Evolutionary conservation across 2,329 filamentous ascomycete species (phyloP).

Genomic region (Mycosphaerelloides madeirae): DNA sequence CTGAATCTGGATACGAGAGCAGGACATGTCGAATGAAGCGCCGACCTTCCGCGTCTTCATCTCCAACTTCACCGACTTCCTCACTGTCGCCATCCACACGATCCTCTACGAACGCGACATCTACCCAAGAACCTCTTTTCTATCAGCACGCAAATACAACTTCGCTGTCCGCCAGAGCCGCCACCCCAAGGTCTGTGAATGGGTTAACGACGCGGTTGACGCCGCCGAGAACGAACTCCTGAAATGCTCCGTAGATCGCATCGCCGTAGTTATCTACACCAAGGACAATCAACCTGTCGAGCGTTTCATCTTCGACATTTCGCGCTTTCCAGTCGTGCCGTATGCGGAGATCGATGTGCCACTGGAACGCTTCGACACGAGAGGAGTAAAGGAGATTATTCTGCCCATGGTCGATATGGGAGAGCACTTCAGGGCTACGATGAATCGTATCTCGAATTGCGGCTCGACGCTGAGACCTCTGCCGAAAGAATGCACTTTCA

Average conservation of each 20-base stretch:
- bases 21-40: conserved; percentile 19
- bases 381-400: conserved; percentile 23
- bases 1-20: not conserved
- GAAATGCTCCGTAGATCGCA: conserved; percentile 50
- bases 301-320: conserved; percentile 58
- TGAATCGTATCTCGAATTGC: conserved; percentile 59
- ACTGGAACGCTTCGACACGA: conserved; percentile 38
- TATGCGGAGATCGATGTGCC: conserved; percentile 47
- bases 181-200: conserved; percentile 78
- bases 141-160: conserved; percentile 75
- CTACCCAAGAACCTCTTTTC: conserved; percentile 74
- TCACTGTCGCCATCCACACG: conserved; percentile 77
- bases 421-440: conserved; percentile 65
- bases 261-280: conserved; percentile 55
- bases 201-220: conserved; percentile 75
- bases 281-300: conserved; percentile 52
- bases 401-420: conserved; percentile 53
- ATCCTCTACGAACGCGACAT: conserved; percentile 77
- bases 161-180: conserved; percentile 79
- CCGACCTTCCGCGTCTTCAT: conserved; percentile 55
- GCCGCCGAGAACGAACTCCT: conserved; percentile 68
- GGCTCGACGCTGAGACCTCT: conserved; percentile 55
- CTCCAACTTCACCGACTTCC: conserved; percentile 69
- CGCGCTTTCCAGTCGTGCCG: conserved; percentile 49
- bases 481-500: conserved; percentile 66